Base-by-base conservation (phyloP, 1,284 basidiomycete species). In the Leccinum subrobustum region DNA sequence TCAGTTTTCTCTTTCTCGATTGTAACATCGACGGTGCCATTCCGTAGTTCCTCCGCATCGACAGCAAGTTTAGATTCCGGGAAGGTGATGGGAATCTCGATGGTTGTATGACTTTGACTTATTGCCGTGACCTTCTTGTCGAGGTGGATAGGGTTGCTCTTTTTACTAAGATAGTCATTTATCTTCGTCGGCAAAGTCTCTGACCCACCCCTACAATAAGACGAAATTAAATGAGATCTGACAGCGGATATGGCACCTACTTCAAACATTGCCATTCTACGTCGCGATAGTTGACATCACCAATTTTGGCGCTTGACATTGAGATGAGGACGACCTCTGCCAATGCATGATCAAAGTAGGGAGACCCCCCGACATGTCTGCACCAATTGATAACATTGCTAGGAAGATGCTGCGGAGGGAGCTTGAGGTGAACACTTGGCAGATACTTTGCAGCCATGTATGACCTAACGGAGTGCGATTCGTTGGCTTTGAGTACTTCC, bases 371-470 rank as follows among this genome's bases (percentile, higher is more conserved):
- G 14, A 73, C 56, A 4, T 61, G 60, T 31, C 48, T 60, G 20
- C 63, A 66, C 69, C 70, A 73, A 50, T 68, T 63, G 44, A 72
- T 62, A 1, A 64, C 62, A 4, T 64, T 62, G 18, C n/a, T 61
- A 7, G 62, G 50, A 33, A 72, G 63, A 31, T 58, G 54, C 6
- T 16, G 27, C 1, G 58, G 60, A 31, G 60, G 69, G 27, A 68
- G 63, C 3, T 31, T 11, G 8, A 70, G 64, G 35, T 39, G 18
- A 14, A 8, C 29, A 16, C 63, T 70, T 3, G 67, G 69, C 2
- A 67, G 18, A 27, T 68, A 68, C 47, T 62, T 65, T 25, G 57
- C 27, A 12, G 63, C 56, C 69, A 68, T 68, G 54, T 65, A 70
- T 44, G 60, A 52, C 3, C 59, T 58, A 16, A 51, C 1, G 4